phyloP scores from a whole-genome alignment of 106 monocot species.

The Narthecium ossifragum region DNA sequence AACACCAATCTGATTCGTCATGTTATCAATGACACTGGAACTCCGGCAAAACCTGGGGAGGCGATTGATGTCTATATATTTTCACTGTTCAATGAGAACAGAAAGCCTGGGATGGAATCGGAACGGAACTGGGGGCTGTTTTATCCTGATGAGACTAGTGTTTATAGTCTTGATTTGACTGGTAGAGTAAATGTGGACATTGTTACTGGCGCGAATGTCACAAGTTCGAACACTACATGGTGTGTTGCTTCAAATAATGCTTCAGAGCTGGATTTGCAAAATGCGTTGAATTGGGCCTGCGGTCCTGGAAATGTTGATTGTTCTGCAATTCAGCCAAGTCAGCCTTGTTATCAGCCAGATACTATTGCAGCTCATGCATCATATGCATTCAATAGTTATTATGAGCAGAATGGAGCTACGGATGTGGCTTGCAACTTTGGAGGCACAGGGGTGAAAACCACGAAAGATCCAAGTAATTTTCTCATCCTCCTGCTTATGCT shows the following conservation, averaged over 20 bases:
- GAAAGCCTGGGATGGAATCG: slow-evolving; percentile 86
- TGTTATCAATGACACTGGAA: slow-evolving; percentile 81
- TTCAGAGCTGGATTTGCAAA: slow-evolving; percentile 59
- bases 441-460: slow-evolving; percentile 63
- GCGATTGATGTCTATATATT: slow-evolving; percentile 87
- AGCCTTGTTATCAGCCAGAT: slow-evolving; percentile 91
- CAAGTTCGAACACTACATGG: slow-evolving; percentile 84
- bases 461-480: slow-evolving; percentile 84
- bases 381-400: slow-evolving; percentile 84
- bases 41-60: slow-evolving; percentile 82
- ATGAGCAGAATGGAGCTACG: slow-evolving; percentile 82
- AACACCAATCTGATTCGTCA: slow-evolving; percentile 90
- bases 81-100: slow-evolving; percentile 94
- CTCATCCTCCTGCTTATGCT: not conserved
- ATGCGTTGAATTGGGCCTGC: slow-evolving; percentile 92
- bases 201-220: slow-evolving; percentile 71
- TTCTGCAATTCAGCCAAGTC: slow-evolving; percentile 92
- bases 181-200: slow-evolving; percentile 74
- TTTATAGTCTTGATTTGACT: slow-evolving; percentile 85
- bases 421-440: slow-evolving; percentile 90
- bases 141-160: slow-evolving; percentile 86
- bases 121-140: slow-evolving; percentile 97
- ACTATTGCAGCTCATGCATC: slow-evolving; percentile 78
- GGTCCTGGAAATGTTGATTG: slow-evolving; percentile 97
- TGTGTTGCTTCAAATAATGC: slow-evolving; percentile 69